Evolutionary conservation across 2,329 filamentous ascomycete species (phyloP).

Genomic region (Diaporthe batatas): DNA sequence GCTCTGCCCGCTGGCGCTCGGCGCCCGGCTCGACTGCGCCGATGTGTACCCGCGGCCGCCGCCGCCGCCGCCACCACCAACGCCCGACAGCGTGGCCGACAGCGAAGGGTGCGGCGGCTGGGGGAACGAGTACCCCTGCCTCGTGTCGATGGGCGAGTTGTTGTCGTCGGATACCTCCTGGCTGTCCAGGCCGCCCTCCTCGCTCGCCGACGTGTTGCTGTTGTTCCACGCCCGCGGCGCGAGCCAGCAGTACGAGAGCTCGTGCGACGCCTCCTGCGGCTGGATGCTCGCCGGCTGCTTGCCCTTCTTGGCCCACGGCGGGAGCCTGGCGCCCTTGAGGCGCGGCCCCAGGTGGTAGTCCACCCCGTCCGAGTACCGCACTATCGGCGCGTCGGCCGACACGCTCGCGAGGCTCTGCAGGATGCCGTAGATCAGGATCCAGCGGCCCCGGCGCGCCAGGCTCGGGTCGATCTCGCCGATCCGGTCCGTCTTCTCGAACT

Average conservation of each 20-base stretch:
- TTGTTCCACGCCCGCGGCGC: conserved; percentile 58
- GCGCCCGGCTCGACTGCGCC: conserved; percentile 45
- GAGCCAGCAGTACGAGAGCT: conserved; percentile 67
- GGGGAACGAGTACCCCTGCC: conserved; percentile 46
- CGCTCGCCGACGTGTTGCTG: conserved; percentile 45
- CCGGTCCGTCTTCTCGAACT: conserved; percentile 68
- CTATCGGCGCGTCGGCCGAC: conserved; percentile 67
- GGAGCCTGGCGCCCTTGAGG: conserved; percentile 63
- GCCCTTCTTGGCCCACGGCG: conserved; percentile 62
- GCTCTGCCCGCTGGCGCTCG: conserved; percentile 10
- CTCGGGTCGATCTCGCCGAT: conserved; percentile 66
- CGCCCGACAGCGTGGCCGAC: conserved; percentile 1
- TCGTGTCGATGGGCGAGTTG: conserved; percentile 6
- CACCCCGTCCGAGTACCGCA: conserved; percentile 66
- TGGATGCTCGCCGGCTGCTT: conserved; percentile 48
- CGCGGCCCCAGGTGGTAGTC: conserved; percentile 69
- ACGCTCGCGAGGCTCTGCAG: conserved; percentile 72
- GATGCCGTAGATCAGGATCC: conserved; percentile 72
- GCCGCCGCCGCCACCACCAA: not conserved
- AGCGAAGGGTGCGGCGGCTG: conserved; percentile 43
- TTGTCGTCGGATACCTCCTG: conserved; percentile 22
- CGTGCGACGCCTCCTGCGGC: conserved; percentile 57
- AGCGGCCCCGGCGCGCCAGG: conserved; percentile 69
- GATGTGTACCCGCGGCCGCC: conserved; percentile 35
- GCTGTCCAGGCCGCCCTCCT: conserved; percentile 27